phyloP scores from a whole-genome alignment of 192 early-diverging fungal species.

The Podila epicladia region DNA sequence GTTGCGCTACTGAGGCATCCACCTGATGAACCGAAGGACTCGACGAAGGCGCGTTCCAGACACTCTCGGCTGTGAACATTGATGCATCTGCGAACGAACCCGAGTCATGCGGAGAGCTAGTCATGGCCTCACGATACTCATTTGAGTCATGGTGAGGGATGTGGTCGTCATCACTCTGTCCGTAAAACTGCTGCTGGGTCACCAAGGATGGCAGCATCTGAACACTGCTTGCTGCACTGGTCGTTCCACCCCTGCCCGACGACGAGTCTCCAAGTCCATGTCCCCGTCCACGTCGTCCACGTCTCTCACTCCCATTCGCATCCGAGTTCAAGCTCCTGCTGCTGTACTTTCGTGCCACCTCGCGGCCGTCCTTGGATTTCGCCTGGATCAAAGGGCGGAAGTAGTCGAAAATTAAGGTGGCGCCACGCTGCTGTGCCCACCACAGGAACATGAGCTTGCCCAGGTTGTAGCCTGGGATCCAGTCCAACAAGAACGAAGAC shows the following conservation, averaged over 20 bases:
- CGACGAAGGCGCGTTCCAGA: constrained; percentile 31
- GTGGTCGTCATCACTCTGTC: constrained; percentile 27
- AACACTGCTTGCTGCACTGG: constrained; percentile 19
- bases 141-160: constrained; percentile 1
- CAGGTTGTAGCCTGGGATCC: constrained; percentile 62
- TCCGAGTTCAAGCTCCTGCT: constrained; percentile 29
- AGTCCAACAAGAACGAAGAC: constrained; percentile 48
- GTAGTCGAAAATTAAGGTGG: constrained; percentile 58
- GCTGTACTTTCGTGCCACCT: constrained; percentile 36
- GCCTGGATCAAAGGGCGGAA: constrained; percentile 48
- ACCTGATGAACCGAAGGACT: constrained; percentile 4
- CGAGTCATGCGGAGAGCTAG: constrained; percentile 30
- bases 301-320: constrained; percentile 8
- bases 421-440: constrained; percentile 69
- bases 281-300: constrained; percentile 7
- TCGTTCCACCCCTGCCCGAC: not conserved
- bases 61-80: constrained; percentile 33
- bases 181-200: constrained; percentile 41
- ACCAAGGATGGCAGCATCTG: constrained; percentile 35
- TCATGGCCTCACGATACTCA: constrained; percentile 37
- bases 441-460: constrained; percentile 62
- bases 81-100: constrained; percentile 1
- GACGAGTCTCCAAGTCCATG: not conserved
- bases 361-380: constrained; percentile 49
- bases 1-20: constrained; percentile 1